Percentiles rank a stretch among this genome's conserved stretches.
phyloP scores from a whole-genome alignment of 495 filamentous ascomycete species.

The Trichoderma erinaceum region DNA sequence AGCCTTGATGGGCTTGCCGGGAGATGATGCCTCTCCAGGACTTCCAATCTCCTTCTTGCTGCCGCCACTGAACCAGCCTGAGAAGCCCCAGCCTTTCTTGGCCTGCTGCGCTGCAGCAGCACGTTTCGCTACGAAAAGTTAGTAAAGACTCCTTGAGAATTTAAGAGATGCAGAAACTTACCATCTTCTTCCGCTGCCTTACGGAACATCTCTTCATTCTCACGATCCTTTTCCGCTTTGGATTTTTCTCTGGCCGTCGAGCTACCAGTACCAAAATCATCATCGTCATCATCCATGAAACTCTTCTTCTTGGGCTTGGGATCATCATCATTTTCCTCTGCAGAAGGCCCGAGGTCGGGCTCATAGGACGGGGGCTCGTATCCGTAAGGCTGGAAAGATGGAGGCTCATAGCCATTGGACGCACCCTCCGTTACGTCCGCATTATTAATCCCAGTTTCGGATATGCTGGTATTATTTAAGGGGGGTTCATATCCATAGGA shows the following conservation, averaged over 20 bases:
- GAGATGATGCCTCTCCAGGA: constrained; percentile 26
- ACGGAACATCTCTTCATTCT: constrained; percentile 71
- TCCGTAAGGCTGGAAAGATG: constrained; percentile 43
- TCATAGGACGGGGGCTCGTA: constrained; percentile 54
- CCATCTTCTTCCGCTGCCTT: constrained; percentile 83
- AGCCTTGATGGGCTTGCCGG: constrained; percentile 74
- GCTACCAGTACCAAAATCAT: constrained; percentile 42
- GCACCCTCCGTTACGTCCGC: constrained; percentile 17
- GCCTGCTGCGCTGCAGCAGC: constrained; percentile 32
- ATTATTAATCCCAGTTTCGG: constrained; percentile 27
- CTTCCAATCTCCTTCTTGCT: constrained; percentile 57
- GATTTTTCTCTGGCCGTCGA: constrained; percentile 38
- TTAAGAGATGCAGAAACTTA: constrained; percentile 27
- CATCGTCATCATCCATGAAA: constrained; percentile 75
- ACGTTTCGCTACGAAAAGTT: constrained; percentile 35
- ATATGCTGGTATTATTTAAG: constrained; percentile 25
- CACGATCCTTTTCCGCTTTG: constrained; percentile 53
- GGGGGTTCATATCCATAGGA: constrained; percentile 30
- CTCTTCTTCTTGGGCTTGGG: constrained; percentile 62
- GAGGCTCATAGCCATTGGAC: constrained; percentile 41
- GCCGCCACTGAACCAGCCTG: constrained; percentile 69
- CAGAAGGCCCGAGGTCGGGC: constrained; percentile 40
- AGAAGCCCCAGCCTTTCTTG: constrained; percentile 79
- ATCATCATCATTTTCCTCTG: constrained; percentile 42
- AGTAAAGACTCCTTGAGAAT: constrained; percentile 6